Conservation (phyloP, 2,329 filamentous ascomycete species). For the Sporothrix brasiliensis region DNA sequence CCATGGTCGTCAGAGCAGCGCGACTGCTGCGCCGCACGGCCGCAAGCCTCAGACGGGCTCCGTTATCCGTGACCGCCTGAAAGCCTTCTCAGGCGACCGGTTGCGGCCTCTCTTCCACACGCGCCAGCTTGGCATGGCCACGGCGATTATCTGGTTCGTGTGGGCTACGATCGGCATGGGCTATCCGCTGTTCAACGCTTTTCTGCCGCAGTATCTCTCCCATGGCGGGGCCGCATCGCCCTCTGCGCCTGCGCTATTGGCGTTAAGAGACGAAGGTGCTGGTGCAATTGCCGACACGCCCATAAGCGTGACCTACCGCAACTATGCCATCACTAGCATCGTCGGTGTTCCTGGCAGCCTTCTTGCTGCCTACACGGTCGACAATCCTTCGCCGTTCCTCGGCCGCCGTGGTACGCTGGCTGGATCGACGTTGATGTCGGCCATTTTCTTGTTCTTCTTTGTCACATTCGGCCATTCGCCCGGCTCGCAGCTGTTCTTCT, state of each 20-base stretch:
- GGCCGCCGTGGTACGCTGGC: conserved; percentile 75
- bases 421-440: conserved; percentile 66
- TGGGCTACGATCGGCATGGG: conserved; percentile 85
- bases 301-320: conserved; percentile 66
- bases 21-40: not conserved
- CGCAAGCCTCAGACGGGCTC: conserved; percentile 37
- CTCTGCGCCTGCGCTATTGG: conserved; percentile 41
- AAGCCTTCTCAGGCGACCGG: conserved; percentile 67
- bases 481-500: conserved; percentile 64
- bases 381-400: conserved; percentile 62
- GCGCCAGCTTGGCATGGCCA: conserved; percentile 56
- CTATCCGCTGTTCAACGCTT: conserved; percentile 86
- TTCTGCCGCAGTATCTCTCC: conserved; percentile 82
- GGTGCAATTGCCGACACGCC: conserved; percentile 41
- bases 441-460: conserved; percentile 70
- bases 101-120: conserved; percentile 66
- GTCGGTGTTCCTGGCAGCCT: conserved; percentile 77
- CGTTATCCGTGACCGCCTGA: conserved; percentile 62
- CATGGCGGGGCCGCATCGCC: conserved; percentile 50
- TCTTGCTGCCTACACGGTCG: conserved; percentile 72
- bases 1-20: conserved; percentile 22
- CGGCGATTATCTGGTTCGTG: conserved; percentile 70
- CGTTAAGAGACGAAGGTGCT: conserved; percentile 36
- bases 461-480: conserved; percentile 61
- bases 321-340: conserved; percentile 79